Percentiles rank a stretch among this genome's conserved stretches.
Evolutionary conservation across 179 eudicot species (phyloP).

Genomic region (Spergularia azorica): DNA sequence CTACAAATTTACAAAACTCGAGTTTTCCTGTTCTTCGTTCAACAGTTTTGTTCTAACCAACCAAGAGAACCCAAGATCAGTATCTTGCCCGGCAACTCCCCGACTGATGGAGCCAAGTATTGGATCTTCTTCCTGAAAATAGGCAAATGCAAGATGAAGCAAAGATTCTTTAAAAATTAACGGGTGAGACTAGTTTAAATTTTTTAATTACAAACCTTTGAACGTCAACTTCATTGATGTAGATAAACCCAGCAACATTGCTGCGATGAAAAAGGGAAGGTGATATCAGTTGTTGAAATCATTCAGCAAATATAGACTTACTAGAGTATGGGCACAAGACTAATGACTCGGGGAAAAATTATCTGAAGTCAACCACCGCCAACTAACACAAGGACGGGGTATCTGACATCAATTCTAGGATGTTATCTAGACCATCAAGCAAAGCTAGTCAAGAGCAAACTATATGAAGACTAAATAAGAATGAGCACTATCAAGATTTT

Average conservation of each 20-base stretch:
- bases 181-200: not conserved
- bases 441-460: too few relatives aligned
- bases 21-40: not conserved
- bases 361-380: not conserved
- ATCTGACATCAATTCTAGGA: too few relatives aligned
- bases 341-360: not conserved
- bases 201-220: conserved; percentile 52
- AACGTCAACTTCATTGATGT: conserved; percentile 74
- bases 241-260: conserved; percentile 92
- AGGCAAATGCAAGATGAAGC: conserved; percentile 3
- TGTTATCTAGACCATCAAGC: too few relatives aligned
- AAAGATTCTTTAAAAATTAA: not conserved
- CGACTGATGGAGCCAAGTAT: conserved; percentile 87
- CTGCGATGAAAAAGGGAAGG: conserved; percentile 41
- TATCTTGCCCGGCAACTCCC: conserved; percentile 72
- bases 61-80: conserved; percentile 71
- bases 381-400: not conserved
- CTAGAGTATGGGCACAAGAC: not conserved
- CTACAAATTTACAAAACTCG: not conserved
- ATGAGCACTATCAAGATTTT: too few relatives aligned
- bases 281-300: not conserved
- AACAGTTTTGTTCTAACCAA: conserved; percentile 52
- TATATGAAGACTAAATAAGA: not conserved
- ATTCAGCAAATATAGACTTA: not conserved
- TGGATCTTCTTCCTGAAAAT: conserved; percentile 71